phyloP scores from a whole-genome alignment of 2,329 filamentous ascomycete genomes.

The Catunica adiposa region DNA sequence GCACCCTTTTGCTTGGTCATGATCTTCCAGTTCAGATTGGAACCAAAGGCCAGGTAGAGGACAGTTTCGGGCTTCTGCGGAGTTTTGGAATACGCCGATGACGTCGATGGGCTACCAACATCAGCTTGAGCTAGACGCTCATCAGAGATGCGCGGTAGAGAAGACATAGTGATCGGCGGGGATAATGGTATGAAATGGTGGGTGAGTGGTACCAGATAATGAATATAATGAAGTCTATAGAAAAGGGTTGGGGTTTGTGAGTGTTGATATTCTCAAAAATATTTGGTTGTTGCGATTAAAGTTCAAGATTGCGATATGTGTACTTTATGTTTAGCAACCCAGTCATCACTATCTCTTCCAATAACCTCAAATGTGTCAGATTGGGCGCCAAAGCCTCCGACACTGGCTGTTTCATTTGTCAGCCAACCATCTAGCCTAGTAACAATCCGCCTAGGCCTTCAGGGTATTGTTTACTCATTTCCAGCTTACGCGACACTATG shows the following conservation, averaged over 20 bases:
- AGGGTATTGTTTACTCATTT: too few species aligned
- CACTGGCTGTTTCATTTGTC: too few species aligned
- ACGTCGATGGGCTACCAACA: neutral
- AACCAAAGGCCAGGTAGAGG: slow-evolving; percentile 79
- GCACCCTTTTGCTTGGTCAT: slow-evolving; percentile 68
- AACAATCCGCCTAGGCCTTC: too few species aligned
- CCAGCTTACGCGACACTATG: too few species aligned
- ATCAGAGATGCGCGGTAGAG: slow-evolving; percentile 19
- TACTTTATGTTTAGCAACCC: too few species aligned
- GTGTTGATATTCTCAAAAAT: too few species aligned
- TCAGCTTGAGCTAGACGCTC: slow-evolving; percentile 23
- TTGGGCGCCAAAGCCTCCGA: too few species aligned
- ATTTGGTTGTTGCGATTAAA: neutral
- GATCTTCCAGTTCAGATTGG: slow-evolving; percentile 66
- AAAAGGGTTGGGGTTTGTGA: too few species aligned
- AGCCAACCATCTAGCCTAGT: too few species aligned
- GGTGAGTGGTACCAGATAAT: neutral
- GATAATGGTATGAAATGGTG: neutral
- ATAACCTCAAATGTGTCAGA: too few species aligned
- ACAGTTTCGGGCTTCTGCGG: slow-evolving; percentile 30
- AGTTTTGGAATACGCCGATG: neutral
- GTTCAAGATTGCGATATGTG: neutral
- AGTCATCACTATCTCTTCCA: too few species aligned
- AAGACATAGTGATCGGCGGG: neutral
- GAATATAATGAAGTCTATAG: neutral